These are phyloP conservation scores for Metschnikowia sp. DNA, from an alignment of 805 yeast species.

Conservation along the genomic window DNA sequence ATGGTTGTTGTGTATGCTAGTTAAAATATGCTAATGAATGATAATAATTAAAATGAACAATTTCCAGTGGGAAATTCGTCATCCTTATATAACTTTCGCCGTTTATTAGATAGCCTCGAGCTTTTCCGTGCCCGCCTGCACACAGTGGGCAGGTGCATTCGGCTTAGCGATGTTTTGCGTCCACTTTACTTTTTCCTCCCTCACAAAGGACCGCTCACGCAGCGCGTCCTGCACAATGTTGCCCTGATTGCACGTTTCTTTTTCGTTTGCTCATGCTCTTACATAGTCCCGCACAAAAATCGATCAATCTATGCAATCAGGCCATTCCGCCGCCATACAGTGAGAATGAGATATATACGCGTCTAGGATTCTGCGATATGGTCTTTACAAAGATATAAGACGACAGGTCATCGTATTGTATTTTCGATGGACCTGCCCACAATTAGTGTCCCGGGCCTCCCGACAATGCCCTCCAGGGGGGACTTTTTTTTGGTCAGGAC, in stretches of 20 bases:
- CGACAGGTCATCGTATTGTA: neutral
- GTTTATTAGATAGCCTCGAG: constrained; percentile 1
- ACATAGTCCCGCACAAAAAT: neutral
- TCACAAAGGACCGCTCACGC: neutral
- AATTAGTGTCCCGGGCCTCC: too few species aligned
- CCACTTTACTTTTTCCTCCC: constrained; percentile 4
- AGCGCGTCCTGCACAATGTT: constrained; percentile 5
- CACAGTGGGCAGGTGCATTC: neutral
- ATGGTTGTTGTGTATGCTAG: constrained; percentile 7
- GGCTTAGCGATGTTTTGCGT: neutral
- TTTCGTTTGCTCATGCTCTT: constrained; percentile 7
- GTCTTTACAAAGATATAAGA: neutral
- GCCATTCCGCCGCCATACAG: neutral
- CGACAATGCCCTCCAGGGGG: neutral
- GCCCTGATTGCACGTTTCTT: constrained; percentile 3
- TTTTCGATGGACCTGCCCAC: neutral
- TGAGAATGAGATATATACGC: neutral
- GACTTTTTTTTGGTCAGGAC: neutral
- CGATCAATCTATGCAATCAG: constrained; percentile 1
- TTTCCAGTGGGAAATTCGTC: too few species aligned
- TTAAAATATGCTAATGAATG: constrained; percentile 1
- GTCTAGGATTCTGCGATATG: too few species aligned
- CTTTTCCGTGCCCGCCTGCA: constrained; percentile 4
- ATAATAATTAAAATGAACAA: neutral
- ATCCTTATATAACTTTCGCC: constrained; percentile 6